phyloP scores from a whole-genome alignment of 2,329 filamentous ascomycete species.

The Monilinia polystroma region DNA sequence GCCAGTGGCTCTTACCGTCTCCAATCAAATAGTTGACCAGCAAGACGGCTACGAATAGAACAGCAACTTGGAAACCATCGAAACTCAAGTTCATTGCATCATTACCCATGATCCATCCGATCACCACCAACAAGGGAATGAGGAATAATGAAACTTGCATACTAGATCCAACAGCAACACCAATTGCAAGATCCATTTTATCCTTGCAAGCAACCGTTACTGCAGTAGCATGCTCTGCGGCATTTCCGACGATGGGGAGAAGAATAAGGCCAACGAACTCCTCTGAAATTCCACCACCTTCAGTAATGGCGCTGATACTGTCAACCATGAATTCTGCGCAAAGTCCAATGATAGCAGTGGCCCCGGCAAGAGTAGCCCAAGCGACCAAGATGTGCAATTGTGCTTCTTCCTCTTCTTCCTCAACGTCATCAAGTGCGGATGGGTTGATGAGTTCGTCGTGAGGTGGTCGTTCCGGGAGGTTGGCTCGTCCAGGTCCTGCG shows the following conservation, averaged over 20 bases:
- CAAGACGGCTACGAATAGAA: conserved; percentile 78
- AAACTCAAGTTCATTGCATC: conserved; percentile 67
- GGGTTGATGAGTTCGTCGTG: conserved; percentile 46
- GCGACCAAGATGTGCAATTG: conserved; percentile 72
- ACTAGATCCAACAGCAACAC: conserved; percentile 78
- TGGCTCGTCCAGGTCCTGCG: conserved; percentile 37
- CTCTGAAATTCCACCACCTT: conserved; percentile 67
- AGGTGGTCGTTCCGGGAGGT: conserved; percentile 30
- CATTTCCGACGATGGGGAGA: conserved; percentile 79
- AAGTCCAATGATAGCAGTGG: conserved; percentile 69
- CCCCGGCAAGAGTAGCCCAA: conserved; percentile 65
- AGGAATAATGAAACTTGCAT: conserved; percentile 82
- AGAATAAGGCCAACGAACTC: conserved; percentile 79
- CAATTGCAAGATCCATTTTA: conserved; percentile 79
- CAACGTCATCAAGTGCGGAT: conserved; percentile 47
- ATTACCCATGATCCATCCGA: conserved; percentile 73
- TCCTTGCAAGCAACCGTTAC: conserved; percentile 72
- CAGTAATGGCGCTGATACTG: conserved; percentile 72
- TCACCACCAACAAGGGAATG: conserved; percentile 75
- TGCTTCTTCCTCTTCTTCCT: conserved; percentile 73
- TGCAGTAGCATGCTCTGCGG: conserved; percentile 78
- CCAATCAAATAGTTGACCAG: conserved; percentile 84
- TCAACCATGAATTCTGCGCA: conserved; percentile 78
- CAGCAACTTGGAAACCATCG: conserved; percentile 82
- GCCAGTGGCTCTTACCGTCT: conserved; percentile 57